phyloP scores from a whole-genome alignment of 495 filamentous ascomycete species.

The Hamigera avellanea region DNA sequence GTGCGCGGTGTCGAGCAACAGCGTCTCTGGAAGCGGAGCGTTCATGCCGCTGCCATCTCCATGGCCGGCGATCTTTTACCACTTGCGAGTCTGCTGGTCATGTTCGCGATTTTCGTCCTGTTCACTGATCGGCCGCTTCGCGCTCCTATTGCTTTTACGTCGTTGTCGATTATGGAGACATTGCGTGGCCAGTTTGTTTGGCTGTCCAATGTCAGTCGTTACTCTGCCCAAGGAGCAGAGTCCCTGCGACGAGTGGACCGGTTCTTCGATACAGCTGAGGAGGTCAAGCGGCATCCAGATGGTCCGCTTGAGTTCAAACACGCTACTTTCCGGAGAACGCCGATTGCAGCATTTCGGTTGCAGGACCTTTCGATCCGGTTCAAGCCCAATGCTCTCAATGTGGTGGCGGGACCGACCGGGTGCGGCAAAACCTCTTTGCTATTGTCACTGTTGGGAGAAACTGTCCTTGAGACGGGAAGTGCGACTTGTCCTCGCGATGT shows the following conservation, averaged over 20 bases:
- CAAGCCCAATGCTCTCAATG: conserved; percentile 37
- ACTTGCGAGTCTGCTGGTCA: conserved; percentile 28
- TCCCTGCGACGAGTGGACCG: conserved; percentile 35
- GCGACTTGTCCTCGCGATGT: conserved; percentile 66
- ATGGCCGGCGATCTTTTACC: conserved; percentile 27
- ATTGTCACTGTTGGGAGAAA: conserved; percentile 58
- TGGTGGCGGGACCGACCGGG: conserved; percentile 39
- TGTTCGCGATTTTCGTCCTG: conserved; percentile 29
- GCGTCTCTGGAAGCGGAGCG: conserved; percentile 31
- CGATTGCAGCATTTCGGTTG: conserved; percentile 26
- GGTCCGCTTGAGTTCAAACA: conserved; percentile 29
- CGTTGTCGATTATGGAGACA: conserved; percentile 29
- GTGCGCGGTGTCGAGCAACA: conserved; percentile 32
- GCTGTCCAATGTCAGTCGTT: conserved; percentile 25
- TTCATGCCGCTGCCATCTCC: conserved; percentile 20
- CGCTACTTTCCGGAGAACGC: conserved; percentile 13
- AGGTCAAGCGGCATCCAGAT: conserved; percentile 25
- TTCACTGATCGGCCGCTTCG: conserved; percentile 29
- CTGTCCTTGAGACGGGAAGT: conserved; percentile 46
- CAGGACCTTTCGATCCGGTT: conserved; percentile 37
- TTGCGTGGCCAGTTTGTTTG: conserved; percentile 31
- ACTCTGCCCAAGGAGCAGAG: conserved; percentile 25
- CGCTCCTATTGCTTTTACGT: conserved; percentile 38
- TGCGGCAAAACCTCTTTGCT: conserved; percentile 59
- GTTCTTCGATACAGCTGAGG: conserved; percentile 29